Percentiles rank a stretch among this genome's conserved stretches.
These are phyloP conservation scores for Pseudogymnoascus sp. DNA, from an alignment of 2,329 filamentous ascomycete genomes.

Conservation along the genomic window DNA sequence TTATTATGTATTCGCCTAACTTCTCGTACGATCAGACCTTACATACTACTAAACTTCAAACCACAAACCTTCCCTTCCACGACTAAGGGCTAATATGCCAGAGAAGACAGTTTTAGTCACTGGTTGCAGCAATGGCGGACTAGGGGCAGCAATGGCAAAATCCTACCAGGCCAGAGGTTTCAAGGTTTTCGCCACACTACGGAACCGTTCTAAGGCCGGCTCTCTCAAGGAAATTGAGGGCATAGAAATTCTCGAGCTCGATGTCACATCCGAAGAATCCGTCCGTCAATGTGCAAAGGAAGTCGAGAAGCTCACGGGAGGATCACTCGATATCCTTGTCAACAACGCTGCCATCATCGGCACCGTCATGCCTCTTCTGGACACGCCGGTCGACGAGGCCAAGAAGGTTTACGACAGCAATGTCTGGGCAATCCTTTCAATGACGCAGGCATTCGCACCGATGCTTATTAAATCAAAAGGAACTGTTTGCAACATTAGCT, in stretches of 20 bases:
- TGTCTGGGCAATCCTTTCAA: constrained; percentile 13
- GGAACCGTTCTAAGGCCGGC: constrained; percentile 29
- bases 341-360: constrained; percentile 38
- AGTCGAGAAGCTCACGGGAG: constrained; percentile 25
- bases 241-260: constrained; percentile 30
- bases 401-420: constrained; percentile 29
- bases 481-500: constrained; percentile 34
- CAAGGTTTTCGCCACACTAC: constrained; percentile 36
- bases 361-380: constrained; percentile 29
- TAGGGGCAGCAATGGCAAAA: constrained; percentile 34
- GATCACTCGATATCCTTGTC: constrained; percentile 35
- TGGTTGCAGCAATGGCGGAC: constrained; percentile 33
- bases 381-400: constrained; percentile 25
- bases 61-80: not conserved
- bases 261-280: constrained; percentile 28
- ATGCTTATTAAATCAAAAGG: constrained; percentile 34
- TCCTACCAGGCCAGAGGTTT: constrained; percentile 33
- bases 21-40: not conserved
- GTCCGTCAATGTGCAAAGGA: constrained; percentile 15
- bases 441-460: constrained; percentile 21
- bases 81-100: not conserved
- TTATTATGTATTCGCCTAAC: not conserved
- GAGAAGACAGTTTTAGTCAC: constrained; percentile 30
- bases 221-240: constrained; percentile 22
- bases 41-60: not conserved